Evolutionary conservation across 805 yeast genomes (phyloP), one percentile per base, ranked within the genome.

Genomic region (Yamadazyma laniorum): DNA sequence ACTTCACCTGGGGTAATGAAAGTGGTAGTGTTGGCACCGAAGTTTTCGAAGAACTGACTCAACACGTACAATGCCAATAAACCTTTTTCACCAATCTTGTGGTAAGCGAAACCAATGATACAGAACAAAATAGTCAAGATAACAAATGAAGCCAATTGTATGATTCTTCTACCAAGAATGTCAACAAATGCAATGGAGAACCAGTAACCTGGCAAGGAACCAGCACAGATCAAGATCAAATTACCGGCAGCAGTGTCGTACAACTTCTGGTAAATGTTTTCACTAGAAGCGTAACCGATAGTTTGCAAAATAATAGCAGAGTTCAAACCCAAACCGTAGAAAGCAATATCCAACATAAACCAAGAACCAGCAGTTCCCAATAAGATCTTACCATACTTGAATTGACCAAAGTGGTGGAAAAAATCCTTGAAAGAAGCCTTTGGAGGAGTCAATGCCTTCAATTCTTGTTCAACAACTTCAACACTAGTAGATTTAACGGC

Each of bases 141-240:
- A 48, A 74, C 43, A 72, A 88, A 88, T 53, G 95, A 95, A 56
- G 67, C 70, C 16, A 86, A 43, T 71, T 89, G 96, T 47, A 88
- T 69, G 47, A 89, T 80, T 65, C 83, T 86, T 75, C 96, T 81
- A 54, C 96, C 96, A 51, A 88, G 52, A 26, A 67, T 72, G 65
- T 88, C 96, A 44, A 88, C 60, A 32, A 91, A 81, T 36, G 88
- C 88, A 52, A 82, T 87, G 22, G 91, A 61, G 44, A 74, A 69
- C 96, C 96, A 88, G 69, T 88, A 88, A 58, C 96, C 96, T 53
- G 96, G 96, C 65, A 88, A 78, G 32, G 93, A 77, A 74, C 97
- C 96, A 40, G 97, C 97, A 76, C 95, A 86, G 47, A 88, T 79
- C 61, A 88, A 75, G 67, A 88, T 88, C 73, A 88, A 75, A 68